phyloP scores from a whole-genome alignment of 805 yeast species.

The Tetrapisispora taiwanensis region DNA sequence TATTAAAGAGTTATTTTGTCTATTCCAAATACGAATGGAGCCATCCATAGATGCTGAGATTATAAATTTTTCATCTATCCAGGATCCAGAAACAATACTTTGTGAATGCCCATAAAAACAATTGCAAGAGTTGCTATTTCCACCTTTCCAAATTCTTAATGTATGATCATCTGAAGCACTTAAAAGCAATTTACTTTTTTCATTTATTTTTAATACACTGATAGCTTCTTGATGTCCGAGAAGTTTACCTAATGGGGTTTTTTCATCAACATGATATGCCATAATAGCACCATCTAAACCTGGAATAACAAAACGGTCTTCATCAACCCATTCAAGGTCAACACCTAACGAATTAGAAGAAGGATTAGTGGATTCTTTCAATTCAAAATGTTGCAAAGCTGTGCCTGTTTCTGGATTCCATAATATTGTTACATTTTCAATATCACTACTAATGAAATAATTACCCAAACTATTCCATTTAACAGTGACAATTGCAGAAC shows the following conservation, averaged over 20 bases:
- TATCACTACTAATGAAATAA: slow-evolving; percentile 51
- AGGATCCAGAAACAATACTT: slow-evolving; percentile 43
- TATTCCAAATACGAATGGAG: slow-evolving; percentile 56
- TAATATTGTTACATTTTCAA: slow-evolving; percentile 40
- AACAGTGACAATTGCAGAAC: slow-evolving; percentile 43
- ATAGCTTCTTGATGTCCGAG: slow-evolving; percentile 59
- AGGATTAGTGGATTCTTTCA: slow-evolving; percentile 8
- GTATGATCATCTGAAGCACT: slow-evolving; percentile 71
- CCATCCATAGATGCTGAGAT: slow-evolving; percentile 65
- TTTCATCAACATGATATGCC: slow-evolving; percentile 43
- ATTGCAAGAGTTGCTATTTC: slow-evolving; percentile 42
- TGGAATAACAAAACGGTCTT: slow-evolving; percentile 59
- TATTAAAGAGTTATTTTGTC: slow-evolving; percentile 9
- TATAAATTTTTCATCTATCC: slow-evolving; percentile 39
- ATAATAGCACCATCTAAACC: slow-evolving; percentile 44
- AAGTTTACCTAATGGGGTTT: slow-evolving; percentile 40
- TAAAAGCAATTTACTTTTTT: slow-evolving; percentile 44
- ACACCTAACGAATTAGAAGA: slow-evolving; percentile 32
- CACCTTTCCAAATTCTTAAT: slow-evolving; percentile 68
- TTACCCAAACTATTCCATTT: slow-evolving; percentile 53
- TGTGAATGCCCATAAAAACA: slow-evolving; percentile 45
- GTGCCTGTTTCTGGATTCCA: slow-evolving; percentile 59
- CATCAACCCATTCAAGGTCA: slow-evolving; percentile 68
- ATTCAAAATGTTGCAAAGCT: slow-evolving; percentile 38
- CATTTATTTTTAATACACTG: slow-evolving; percentile 46